A percentile compares a stretch with the other conserved stretches of the same genome.
Evolutionary conservation across 2,329 filamentous ascomycete species (phyloP).

Genomic region (Neonectria neomacrospora): DNA sequence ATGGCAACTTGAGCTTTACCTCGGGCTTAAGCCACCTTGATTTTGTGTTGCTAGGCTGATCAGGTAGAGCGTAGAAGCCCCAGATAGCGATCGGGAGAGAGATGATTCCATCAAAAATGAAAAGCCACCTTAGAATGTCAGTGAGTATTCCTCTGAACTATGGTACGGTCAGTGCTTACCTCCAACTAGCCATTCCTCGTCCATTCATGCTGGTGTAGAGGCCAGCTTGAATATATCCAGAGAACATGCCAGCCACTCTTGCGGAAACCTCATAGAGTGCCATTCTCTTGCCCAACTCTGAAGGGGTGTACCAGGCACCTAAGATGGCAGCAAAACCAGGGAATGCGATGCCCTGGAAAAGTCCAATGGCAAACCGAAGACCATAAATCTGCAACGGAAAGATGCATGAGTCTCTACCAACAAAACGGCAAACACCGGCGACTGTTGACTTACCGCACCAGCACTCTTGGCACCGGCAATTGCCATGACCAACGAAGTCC

Average conservation of each 20-base stretch:
- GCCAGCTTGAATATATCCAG: conserved; percentile 51
- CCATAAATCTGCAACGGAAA: conserved; percentile 35
- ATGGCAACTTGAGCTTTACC: background rate
- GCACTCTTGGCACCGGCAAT: conserved; percentile 43
- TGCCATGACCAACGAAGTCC: conserved; percentile 40
- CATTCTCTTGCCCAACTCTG: conserved; percentile 45
- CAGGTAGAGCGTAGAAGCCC: conserved; percentile 33
- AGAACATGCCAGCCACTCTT: conserved; percentile 42
- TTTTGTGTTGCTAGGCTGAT: conserved; percentile 25
- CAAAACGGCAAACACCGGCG: background rate
- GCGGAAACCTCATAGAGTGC: conserved; percentile 42
- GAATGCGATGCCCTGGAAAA: conserved; percentile 44
- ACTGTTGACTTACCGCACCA: conserved; percentile 19
- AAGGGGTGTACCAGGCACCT: conserved; percentile 47
- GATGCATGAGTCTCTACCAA: background rate
- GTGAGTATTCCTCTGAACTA: background rate
- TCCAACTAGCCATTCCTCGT: conserved; percentile 27
- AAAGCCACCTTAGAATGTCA: conserved; percentile 50
- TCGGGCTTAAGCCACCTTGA: conserved; percentile 25
- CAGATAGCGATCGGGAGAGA: conserved; percentile 31
- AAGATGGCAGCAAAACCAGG: conserved; percentile 44
- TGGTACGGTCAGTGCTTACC: background rate
- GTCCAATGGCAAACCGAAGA: conserved; percentile 47
- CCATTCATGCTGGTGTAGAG: conserved; percentile 51
- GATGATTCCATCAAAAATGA: conserved; percentile 50